These are phyloP conservation scores for Cadophora luteo-olivacea DNA, from an alignment of 2,329 filamentous ascomycete species.

Conservation along the genomic window DNA sequence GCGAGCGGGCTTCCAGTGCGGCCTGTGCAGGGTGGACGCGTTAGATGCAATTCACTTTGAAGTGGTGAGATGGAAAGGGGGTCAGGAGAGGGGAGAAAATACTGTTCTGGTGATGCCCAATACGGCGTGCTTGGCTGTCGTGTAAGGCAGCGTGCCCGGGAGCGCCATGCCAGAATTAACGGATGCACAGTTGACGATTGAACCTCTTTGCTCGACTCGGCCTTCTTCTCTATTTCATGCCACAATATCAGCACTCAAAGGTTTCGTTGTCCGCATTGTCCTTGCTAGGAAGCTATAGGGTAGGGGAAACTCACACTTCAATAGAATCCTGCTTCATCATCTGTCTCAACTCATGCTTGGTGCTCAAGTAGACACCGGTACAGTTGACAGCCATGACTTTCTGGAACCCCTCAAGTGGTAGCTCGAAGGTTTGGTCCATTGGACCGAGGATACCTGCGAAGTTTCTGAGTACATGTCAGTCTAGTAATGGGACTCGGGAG, in stretches of 20 bases:
- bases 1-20: conserved; percentile 26
- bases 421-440: conserved; percentile 7
- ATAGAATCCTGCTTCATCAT: conserved; percentile 33
- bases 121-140: conserved; percentile 41
- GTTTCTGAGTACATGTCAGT: conserved; percentile 19
- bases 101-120: conserved; percentile 37
- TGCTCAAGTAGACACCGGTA: conserved; percentile 45
- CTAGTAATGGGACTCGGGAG: not conserved
- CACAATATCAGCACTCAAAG: not conserved
- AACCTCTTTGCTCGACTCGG: conserved; percentile 33
- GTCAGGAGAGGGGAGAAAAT: not conserved
- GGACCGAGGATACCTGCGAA: conserved; percentile 26
- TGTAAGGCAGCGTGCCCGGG: conserved; percentile 33
- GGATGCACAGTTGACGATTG: conserved; percentile 43
- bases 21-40: not conserved
- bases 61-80: not conserved
- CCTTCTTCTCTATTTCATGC: conserved; percentile 23
- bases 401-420: conserved; percentile 34
- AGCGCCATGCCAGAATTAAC: conserved; percentile 37
- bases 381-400: conserved; percentile 47
- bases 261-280: no score
- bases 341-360: conserved; percentile 43
- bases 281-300: not conserved
- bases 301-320: conserved; percentile 13
- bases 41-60: not conserved